Base-by-base conservation (phyloP, 148 eudicot genomes). In the Fagopyrum tataricum region DNA sequence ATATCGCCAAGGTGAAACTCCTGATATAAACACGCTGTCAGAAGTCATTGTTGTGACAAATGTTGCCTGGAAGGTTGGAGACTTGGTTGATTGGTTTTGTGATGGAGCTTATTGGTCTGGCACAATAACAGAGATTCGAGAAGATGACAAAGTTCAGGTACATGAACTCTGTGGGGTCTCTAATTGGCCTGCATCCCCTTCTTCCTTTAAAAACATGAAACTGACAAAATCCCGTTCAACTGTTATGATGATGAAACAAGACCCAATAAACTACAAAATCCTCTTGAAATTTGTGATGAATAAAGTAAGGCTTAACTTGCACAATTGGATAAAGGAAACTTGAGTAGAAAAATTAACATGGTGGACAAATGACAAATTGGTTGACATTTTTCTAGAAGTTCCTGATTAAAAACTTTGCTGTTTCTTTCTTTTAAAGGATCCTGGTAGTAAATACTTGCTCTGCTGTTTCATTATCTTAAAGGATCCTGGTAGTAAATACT, bases 101-200 rank as follows among this genome's bases (percentile, higher is more conserved):
- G 86, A 80, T 67, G 85, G 76, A 59, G 84, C 89, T 81, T 90
- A 73, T 73, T 94, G 98, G 98, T 83, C 87, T 8, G 96, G 91
- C 66, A 83, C 73, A 47, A 48, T 94, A 39, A 87, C 83, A 79
- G 74, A 90, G 74, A 66, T 91, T 42, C 44, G 77, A 68, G 85
- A 72, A 75, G 77, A 82, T 56, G 83, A 77, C 52, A 79, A 40
- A 78, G 91, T 86, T 69, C 59, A 85, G 98, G 98, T 89, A 85
- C 31, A 55, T 14, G 59, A 12, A 11, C 14, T 18, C 52, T 69
- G 24, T 14, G 37, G 37, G 37, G 37, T 31, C 37, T n/a, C 51
- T 52, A 61, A 61, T 10, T 61, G 17, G 67, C 62, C 7, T 56
- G 23, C 62, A 6, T 20, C 62, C 20, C 17, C 56, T 51, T 51